Evolutionary conservation across 805 yeast species (phyloP).

Genomic region (Cyberlindnera mycetangii): DNA sequence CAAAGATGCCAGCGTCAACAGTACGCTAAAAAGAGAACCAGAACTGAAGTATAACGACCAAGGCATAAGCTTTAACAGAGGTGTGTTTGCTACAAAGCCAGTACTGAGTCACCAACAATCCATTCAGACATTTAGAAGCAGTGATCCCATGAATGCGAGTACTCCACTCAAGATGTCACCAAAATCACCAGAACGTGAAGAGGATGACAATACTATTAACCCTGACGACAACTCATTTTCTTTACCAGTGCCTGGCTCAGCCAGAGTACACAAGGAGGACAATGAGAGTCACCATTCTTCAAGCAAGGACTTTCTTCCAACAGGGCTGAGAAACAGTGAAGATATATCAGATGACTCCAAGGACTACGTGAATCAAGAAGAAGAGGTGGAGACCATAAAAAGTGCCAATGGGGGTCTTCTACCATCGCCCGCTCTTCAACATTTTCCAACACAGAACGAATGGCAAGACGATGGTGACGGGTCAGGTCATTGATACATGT

Average conservation of each 20-base stretch:
- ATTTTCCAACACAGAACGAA: slow-evolving; percentile 12
- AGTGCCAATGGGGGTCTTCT: slow-evolving; percentile 7
- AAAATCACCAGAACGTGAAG: slow-evolving; percentile 3
- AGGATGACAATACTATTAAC: slow-evolving; percentile 5
- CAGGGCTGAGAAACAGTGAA: neutral
- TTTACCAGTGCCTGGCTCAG: slow-evolving; percentile 38
- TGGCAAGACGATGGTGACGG: slow-evolving; percentile 5
- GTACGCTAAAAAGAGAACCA: slow-evolving; percentile 1
- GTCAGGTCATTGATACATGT: neutral
- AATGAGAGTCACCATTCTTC: slow-evolving; percentile 1
- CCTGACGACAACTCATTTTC: slow-evolving; percentile 51
- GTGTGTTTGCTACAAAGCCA: slow-evolving; percentile 12
- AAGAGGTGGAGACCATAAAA: neutral
- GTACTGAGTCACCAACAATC: slow-evolving; percentile 20
- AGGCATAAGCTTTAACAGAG: slow-evolving; percentile 17
- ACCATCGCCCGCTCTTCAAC: slow-evolving; percentile 10
- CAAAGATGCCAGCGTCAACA: slow-evolving; percentile 6
- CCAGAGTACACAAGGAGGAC: slow-evolving; percentile 14
- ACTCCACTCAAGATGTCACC: slow-evolving; percentile 21
- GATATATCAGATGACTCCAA: neutral
- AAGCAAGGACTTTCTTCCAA: slow-evolving; percentile 3
- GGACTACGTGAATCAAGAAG: neutral
- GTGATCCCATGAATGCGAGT: slow-evolving; percentile 16
- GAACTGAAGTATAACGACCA: slow-evolving; percentile 4
- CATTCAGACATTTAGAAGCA: slow-evolving; percentile 10